Evolutionary conservation across 2,329 filamentous ascomycete species (phyloP), one percentile per base, ranked within the genome.

Genomic region (Exophiala xenobiotica): DNA sequence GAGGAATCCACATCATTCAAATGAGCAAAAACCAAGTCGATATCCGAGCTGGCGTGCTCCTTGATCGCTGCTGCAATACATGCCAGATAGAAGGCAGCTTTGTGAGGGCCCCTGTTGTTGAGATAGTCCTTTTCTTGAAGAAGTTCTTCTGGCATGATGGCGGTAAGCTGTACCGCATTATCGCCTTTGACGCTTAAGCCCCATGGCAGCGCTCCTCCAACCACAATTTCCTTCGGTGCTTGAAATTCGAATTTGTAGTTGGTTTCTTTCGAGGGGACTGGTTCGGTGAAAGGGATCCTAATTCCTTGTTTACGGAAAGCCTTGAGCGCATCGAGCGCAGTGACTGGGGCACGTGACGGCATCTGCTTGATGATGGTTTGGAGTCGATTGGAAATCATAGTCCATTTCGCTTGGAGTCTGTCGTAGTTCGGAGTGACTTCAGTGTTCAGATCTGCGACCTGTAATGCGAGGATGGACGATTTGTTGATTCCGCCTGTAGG

Each of bases 81-180:
- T 26, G 91, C 89, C 44, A 97, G 74, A 65, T 95, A 97, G 70
- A 92, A 97, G 9, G 93, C 88, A 57, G 91, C 79, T 64, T 96
- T 95, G 73, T 96, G 91, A 66, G 96, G 96, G 72, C 95, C 97
- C 55, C 93, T 83, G 74, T 93, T 80, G 68, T 96, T 90, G 43
- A 91, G 78, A 67, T 92, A 96, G 70, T 99, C 93, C 71, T 97
- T 97, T 38, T 95, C 88, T 65, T 96, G 90, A 63, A 97, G 91
- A 9, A 96, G 71, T 1, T 79, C 73, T 51, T 74, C 62, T 4
- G 93, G 92, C 83, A 99, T 95, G 41, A 87, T 87, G 12, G 95
- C 82, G 4, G 92, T 83, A 78, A 97, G 81, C 68, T 97, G 92
- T 53, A 96, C 77, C 12, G 79, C 76, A 67, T 69, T 42, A 72